Evolutionary conservation across 257 asterid species (phyloP).

Genomic region (Ehretia macrophylla): DNA sequence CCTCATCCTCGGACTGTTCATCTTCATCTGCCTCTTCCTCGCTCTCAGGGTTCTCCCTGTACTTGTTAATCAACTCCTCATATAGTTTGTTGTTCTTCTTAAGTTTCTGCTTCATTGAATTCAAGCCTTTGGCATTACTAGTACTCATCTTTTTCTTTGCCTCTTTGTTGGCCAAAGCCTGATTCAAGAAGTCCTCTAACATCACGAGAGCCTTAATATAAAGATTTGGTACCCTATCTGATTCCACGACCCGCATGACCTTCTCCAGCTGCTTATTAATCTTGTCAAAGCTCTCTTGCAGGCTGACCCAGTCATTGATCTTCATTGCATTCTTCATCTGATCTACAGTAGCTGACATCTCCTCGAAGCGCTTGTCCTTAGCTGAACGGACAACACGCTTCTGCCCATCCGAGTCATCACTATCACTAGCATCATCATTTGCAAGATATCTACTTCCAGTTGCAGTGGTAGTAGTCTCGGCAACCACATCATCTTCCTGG

Average conservation of each 20-base stretch:
- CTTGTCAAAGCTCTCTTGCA: conserved; percentile 95
- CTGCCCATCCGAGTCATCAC: conserved; percentile 60
- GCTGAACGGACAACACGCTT: conserved; percentile 74
- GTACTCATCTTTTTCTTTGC: conserved; percentile 97
- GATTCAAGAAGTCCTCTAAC: conserved; percentile 79
- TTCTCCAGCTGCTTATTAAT: conserved; percentile 89
- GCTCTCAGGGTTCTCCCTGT: conserved; percentile 79
- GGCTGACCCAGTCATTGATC: conserved; percentile 89
- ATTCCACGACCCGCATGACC: conserved; percentile 75
- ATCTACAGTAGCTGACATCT: conserved; percentile 73
- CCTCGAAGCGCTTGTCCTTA: conserved; percentile 85
- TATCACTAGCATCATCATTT: conserved; percentile 43
- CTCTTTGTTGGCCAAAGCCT: conserved; percentile 84
- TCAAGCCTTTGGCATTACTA: conserved; percentile 90
- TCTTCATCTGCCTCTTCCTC: conserved; percentile 64
- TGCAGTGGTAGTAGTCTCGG: conserved; percentile 26
- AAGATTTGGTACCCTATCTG: conserved; percentile 63
- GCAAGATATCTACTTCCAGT: conserved; percentile 40
- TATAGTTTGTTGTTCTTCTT: conserved; percentile 82
- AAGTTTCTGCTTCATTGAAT: conserved; percentile 89
- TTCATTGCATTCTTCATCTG: conserved; percentile 97
- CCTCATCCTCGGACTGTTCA: conserved; percentile 64
- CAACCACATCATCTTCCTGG: conserved; percentile 33
- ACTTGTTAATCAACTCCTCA: conserved; percentile 71
- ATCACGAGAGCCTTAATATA: conserved; percentile 89